phyloP scores from a whole-genome alignment of 495 filamentous ascomycete species.

The Neurospora tetraspora region DNA sequence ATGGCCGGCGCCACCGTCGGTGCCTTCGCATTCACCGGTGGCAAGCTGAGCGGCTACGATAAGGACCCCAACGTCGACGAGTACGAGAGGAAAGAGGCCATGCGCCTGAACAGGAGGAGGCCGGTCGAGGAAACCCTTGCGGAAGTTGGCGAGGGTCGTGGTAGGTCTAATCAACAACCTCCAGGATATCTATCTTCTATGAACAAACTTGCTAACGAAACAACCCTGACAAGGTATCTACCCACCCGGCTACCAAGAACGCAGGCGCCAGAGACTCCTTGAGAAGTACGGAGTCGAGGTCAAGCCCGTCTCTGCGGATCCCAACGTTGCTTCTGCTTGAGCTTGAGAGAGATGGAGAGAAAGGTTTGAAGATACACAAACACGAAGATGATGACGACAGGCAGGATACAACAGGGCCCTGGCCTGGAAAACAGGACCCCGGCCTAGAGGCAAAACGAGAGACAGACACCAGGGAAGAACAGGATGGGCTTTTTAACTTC shows the following conservation, averaged over 20 bases:
- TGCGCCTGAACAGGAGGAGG: conserved; percentile 64
- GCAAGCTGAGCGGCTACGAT: conserved; percentile 48
- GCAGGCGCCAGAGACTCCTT: conserved; percentile 74
- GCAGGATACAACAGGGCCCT: neutral
- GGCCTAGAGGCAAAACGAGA: neutral
- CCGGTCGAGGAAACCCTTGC: conserved; percentile 75
- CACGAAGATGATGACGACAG: neutral
- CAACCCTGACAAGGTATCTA: conserved; percentile 52
- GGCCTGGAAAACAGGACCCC: neutral
- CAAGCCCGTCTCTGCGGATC: conserved; percentile 36
- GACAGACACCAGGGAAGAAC: neutral
- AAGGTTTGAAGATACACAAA: neutral
- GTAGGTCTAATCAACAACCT: conserved; percentile 34
- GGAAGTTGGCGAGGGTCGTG: conserved; percentile 82
- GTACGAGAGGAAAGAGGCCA: conserved; percentile 63
- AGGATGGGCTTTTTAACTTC: neutral
- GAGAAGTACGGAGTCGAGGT: conserved; percentile 88
- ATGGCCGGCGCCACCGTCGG: conserved; percentile 53
- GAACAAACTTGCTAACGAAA: neutral
- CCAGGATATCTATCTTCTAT: neutral
- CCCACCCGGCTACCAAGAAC: conserved; percentile 76
- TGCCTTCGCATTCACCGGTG: conserved; percentile 70
- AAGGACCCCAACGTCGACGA: conserved; percentile 57
- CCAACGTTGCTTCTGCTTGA: conserved; percentile 12
- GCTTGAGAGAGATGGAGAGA: neutral